Evolutionary conservation across 495 filamentous ascomycete species (phyloP), one percentile per base, ranked within the genome.

Genomic region (Penicillium argentinense): DNA sequence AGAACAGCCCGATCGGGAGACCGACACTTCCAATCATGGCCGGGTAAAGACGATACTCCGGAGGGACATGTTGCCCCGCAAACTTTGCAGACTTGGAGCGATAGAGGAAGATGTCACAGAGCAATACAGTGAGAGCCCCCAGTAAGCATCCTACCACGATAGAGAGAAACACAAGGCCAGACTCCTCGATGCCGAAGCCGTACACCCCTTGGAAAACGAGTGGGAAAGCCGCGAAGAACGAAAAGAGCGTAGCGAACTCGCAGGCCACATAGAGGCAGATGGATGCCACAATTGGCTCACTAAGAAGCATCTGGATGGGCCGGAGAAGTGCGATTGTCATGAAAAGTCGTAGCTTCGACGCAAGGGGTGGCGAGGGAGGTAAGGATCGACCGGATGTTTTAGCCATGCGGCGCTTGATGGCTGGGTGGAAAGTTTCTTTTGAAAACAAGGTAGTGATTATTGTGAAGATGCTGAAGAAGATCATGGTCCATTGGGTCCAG

Each of bases 221-320:
- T 0, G 82, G 84, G 18, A 85, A 74, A 0, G 81, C 81, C 9
- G 80, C 80, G 49, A 88, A 86, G 68, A 87, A 87, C 17, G 66
- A 68, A 51, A 82, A 87, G 3, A 88, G 72, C 1, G 83, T 76
- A 5, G 74, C 75, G 47, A 86, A 88, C 44, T 78, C 77, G 57
- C 83, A 86, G 4, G 76, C 69, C 2, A 75, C 69, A 57, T 88
- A 88, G 9, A 88, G 58, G 19, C 71, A 80, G 25, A 83, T 68
- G 19, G 80, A 75, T 18, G 68, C 57, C 28, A 87, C 84, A 44
- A 87, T 85, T 4, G 85, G 83, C 54, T 88, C 85, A 0, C 69
- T 77, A 11, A 81, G 25, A 25, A 88, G 66, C 85, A 88, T 88
- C 33, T 75, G 60, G 0, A 85, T 24, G 0, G 85, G 85, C 3